These are phyloP conservation scores for Wickerhamomyces bisporus DNA, from an alignment of 805 yeast genomes.

Conservation along the genomic window DNA sequence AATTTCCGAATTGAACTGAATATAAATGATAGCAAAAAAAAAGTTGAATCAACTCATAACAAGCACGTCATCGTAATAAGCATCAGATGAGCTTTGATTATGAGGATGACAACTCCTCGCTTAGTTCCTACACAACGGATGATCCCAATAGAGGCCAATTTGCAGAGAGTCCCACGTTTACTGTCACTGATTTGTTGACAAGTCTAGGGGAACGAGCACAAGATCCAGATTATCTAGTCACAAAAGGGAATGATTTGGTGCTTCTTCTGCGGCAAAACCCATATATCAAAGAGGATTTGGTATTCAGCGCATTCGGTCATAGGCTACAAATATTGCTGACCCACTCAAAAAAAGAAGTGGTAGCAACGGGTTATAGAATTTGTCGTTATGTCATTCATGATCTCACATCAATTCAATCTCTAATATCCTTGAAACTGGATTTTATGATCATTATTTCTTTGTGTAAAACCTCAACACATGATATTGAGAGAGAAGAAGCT, in stretches of 20 bases:
- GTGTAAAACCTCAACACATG: slow-evolving; percentile 47
- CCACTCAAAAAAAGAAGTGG: slow-evolving; percentile 52
- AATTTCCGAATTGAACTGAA: too few species aligned
- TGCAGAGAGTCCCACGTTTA: slow-evolving; percentile 49
- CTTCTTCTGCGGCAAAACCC: slow-evolving; percentile 52
- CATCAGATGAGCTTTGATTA: slow-evolving; percentile 1
- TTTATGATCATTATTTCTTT: slow-evolving; percentile 60
- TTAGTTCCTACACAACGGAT: slow-evolving; percentile 1
- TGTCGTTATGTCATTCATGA: slow-evolving; percentile 60
- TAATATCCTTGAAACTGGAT: slow-evolving; percentile 54
- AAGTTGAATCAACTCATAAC: too few species aligned
- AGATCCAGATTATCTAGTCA: slow-evolving; percentile 45
- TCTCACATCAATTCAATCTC: slow-evolving; percentile 44
- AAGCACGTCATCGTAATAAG: too few species aligned
- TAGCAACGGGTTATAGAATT: slow-evolving; percentile 72
- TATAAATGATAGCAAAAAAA: too few species aligned
- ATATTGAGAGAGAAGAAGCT: slow-evolving; percentile 73
- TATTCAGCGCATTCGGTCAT: slow-evolving; percentile 48
- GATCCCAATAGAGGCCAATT: background rate
- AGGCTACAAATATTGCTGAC: slow-evolving; percentile 57
- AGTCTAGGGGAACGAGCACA: slow-evolving; percentile 47
- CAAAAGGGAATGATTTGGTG: slow-evolving; percentile 64
- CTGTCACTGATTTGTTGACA: slow-evolving; percentile 56
- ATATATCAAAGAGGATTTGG: slow-evolving; percentile 57
- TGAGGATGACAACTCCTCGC: background rate